These are phyloP conservation scores for Butyriboletus loyo DNA, from an alignment of 768 basidiomycete species.

Conservation along the genomic window DNA sequence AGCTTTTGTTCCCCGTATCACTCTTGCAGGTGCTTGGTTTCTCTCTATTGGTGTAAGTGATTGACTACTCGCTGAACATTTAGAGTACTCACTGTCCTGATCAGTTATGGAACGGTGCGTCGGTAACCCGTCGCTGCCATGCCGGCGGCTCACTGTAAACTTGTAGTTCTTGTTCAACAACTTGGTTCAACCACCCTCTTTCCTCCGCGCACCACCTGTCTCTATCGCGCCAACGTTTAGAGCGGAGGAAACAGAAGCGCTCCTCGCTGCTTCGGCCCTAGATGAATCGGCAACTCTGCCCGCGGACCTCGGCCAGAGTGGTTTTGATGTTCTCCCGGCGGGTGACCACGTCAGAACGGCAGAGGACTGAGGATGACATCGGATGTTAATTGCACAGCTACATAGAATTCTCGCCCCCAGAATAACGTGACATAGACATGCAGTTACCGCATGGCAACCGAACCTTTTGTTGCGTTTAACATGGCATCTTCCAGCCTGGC, in stretches of 20 bases:
- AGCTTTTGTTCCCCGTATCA: slow-evolving; percentile 75
- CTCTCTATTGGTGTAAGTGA: slow-evolving; percentile 79
- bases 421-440: not conserved
- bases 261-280: slow-evolving; percentile 43
- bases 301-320: slow-evolving; percentile 74
- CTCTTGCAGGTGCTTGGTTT: slow-evolving; percentile 84
- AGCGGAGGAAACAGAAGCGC: slow-evolving; percentile 55
- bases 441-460: not conserved
- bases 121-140: slow-evolving; percentile 3
- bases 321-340: slow-evolving; percentile 77
- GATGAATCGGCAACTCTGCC: slow-evolving; percentile 86
- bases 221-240: slow-evolving; percentile 35
- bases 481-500: not conserved
- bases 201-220: slow-evolving; percentile 46
- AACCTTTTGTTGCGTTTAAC: not conserved
- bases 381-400: not conserved
- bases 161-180: slow-evolving; percentile 86
- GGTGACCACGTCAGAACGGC: slow-evolving; percentile 31
- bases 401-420: not conserved
- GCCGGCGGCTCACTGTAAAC: slow-evolving; percentile 4
- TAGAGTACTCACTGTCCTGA: slow-evolving; percentile 9
- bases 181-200: slow-evolving; percentile 61
- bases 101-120: slow-evolving; percentile 81
- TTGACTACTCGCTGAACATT: slow-evolving; percentile 3
- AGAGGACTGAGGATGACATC: slow-evolving; percentile 9